These are phyloP conservation scores for Rhodotorula sp. DNA, from an alignment of 1,284 basidiomycete species.

Conservation along the genomic window DNA sequence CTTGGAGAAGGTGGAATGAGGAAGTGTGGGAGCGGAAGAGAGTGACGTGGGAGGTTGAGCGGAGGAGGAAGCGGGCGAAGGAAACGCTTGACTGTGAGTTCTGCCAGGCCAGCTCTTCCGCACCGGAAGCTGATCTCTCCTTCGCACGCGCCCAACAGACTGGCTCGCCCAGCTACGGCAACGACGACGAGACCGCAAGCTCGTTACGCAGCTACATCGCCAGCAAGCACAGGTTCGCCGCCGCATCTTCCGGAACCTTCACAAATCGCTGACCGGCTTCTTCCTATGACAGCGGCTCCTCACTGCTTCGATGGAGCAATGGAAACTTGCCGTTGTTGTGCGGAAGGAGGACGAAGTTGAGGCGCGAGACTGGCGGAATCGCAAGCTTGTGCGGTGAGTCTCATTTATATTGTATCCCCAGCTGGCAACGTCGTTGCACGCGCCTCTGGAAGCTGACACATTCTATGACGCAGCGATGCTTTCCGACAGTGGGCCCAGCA, in stretches of 20 bases:
- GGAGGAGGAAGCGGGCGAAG: not conserved
- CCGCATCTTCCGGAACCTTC: not conserved
- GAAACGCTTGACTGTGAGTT: slow-evolving; percentile 28
- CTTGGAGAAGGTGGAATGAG: slow-evolving; percentile 19
- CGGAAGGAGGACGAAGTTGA: slow-evolving; percentile 22
- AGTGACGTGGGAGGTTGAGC: slow-evolving; percentile 11
- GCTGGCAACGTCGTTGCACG: not conserved
- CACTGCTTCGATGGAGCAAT: not conserved
- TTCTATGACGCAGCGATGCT: not conserved
- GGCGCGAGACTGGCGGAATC: slow-evolving; percentile 10
- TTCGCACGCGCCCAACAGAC: slow-evolving; percentile 2
- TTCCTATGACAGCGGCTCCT: slow-evolving; percentile 1
- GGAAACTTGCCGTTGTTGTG: slow-evolving; percentile 23
- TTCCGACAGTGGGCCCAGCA: slow-evolving; percentile 17
- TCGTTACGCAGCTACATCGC: slow-evolving; percentile 1
- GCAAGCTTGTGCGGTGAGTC: slow-evolving; percentile 8
- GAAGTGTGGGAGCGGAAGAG: slow-evolving; percentile 9
- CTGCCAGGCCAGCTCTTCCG: not conserved
- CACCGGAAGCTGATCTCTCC: too few species aligned
- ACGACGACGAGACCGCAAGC: slow-evolving; percentile 1
- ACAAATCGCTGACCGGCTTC: not conserved
- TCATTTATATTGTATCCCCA: too few species aligned
- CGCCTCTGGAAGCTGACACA: too few species aligned
- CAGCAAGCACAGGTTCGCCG: not conserved
- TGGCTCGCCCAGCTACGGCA: slow-evolving; percentile 17